phyloP scores from a whole-genome alignment of 2,329 filamentous ascomycete genomes.

The Claviceps purpurea region DNA sequence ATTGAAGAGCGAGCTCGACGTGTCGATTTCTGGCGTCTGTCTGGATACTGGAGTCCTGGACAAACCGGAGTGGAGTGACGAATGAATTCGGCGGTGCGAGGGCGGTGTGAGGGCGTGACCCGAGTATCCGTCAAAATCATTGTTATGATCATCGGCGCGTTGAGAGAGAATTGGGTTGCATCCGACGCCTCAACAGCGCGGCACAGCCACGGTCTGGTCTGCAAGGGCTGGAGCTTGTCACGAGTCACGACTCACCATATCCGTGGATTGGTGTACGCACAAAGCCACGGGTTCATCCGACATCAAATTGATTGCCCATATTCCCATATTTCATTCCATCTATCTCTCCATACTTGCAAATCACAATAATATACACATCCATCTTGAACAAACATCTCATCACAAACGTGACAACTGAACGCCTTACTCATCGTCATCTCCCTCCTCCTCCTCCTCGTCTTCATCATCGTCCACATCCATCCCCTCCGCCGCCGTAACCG shows the following conservation, averaged over 20 bases:
- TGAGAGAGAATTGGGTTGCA: no score
- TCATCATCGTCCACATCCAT: conserved; percentile 83
- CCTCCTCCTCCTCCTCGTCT: conserved; percentile 46
- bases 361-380: neutral
- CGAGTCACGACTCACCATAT: neutral
- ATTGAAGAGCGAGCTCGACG: conserved; percentile 4
- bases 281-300: neutral
- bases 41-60: neutral
- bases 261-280: neutral
- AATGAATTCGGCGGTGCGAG: neutral
- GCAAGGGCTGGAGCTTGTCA: neutral
- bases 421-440: conserved; percentile 33
- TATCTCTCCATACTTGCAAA: neutral
- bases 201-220: neutral
- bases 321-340: neutral
- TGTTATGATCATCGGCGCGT: no score
- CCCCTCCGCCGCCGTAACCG: conserved; percentile 72
- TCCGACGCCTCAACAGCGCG: no score
- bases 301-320: neutral
- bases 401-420: neutral
- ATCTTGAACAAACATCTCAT: neutral
- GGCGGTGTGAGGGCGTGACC: no score
- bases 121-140: no score
- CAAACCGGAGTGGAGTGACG: neutral
- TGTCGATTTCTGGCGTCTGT: no score